Conservation (phyloP, 2,329 filamentous ascomycete genomes). For the Ophiocordyceps sinensis region DNA sequence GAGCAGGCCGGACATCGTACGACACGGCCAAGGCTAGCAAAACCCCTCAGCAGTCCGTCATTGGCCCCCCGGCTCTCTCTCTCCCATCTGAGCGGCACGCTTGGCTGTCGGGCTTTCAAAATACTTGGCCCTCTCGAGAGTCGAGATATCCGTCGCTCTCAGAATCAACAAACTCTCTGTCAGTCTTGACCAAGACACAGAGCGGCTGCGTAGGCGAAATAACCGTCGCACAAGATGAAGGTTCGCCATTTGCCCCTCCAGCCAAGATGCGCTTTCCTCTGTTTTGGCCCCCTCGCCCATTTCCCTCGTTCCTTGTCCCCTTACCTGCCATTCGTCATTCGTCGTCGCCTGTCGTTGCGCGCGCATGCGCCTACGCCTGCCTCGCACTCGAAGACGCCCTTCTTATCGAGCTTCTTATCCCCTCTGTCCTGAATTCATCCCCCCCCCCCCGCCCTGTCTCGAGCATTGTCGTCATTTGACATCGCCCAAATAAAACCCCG, state of each 20-base stretch:
- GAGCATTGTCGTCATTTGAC: not conserved
- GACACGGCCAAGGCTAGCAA: not conserved
- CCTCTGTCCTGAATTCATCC: too few species aligned
- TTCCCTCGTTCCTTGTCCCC: not conserved
- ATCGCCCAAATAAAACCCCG: not conserved
- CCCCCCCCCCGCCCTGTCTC: not conserved
- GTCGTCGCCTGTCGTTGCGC: not conserved
- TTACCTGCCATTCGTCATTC: not conserved
- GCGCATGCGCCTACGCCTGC: not conserved
- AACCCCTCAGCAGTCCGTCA: too few species aligned
- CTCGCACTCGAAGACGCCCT: not conserved
- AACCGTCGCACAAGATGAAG: conserved; percentile 21
- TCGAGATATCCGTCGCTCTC: not conserved
- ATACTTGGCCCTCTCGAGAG: not conserved
- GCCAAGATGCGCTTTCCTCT: conserved; percentile 3
- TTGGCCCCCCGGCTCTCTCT: too few species aligned
- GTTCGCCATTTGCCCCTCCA: conserved; percentile 10
- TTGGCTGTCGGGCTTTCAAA: too few species aligned
- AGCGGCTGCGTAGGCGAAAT: not conserved
- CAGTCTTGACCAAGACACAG: not conserved
- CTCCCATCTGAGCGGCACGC: too few species aligned
- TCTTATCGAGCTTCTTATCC: too few species aligned
- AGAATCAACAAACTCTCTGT: not conserved
- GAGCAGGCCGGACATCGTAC: not conserved
- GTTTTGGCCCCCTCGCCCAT: conserved; percentile 1